Evolutionary conservation across 345 rosid genomes (phyloP), one percentile per base, ranked within the genome.

Genomic region (Litchi chinensis): DNA sequence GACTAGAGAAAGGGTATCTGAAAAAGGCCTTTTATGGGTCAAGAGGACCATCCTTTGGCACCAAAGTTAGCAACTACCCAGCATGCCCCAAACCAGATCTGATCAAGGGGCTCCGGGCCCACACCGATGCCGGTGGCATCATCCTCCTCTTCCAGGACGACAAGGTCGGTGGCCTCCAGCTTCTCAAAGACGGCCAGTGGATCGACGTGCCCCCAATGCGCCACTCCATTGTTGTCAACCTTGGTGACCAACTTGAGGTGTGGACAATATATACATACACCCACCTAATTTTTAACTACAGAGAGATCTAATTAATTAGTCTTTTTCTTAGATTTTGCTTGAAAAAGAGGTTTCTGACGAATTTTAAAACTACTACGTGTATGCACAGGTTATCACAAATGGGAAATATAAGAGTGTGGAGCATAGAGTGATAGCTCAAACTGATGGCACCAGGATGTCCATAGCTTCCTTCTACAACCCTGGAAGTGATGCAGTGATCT

Each of bases 71-170:
- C 86, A 95, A 92, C 87, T 95, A 95, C 79, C 99, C 99, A 32
- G 96, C 98, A n/a, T 93, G 95, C 82, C 99, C 99, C 3, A 88
- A 91, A 67, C 99, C 99, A 28, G 93, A 95, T 48, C 81, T 91
- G 28, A 86, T 95, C 82, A 95, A 95, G 86, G 99, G 99, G 0
- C 96, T 95, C 72, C 81, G 98, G 0, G 96, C 97, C 48, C 99
- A 95, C 83, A 93, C 99, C n/a, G 99, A 95, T n/a, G 99, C 98
- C 0, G 98, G 99, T 1, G 99, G 99, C 78, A 88, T 95, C 86
- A 92, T 95, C 76, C 74, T 95, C 62, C 90, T 95, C 57, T 92
- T 95, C 82, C 99, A 95, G 77, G 99, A 95, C 24, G 93, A 91
- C 60, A 86, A 85, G 75, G 97, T 95, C 70, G 87, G 99, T 26